Conservation (phyloP, 1,284 basidiomycete species). For the Irpex rosettiformis region DNA sequence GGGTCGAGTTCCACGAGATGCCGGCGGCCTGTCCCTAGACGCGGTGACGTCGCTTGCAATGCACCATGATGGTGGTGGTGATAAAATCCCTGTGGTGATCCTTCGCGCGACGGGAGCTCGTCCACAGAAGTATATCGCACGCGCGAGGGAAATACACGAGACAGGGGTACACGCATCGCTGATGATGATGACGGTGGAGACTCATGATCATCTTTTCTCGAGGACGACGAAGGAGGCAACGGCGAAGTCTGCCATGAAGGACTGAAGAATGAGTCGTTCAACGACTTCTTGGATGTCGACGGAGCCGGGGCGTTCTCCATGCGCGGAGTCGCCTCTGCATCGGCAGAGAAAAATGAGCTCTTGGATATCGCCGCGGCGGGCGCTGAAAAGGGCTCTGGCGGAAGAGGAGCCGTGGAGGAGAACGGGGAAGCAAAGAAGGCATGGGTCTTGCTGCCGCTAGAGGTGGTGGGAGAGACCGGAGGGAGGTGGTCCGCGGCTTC, state of each 20-base stretch:
- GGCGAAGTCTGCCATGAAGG: slow-evolving; percentile 22
- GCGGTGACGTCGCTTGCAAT: slow-evolving; percentile 4
- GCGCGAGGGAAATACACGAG: slow-evolving; percentile 33
- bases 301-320: slow-evolving; percentile 7
- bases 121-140: slow-evolving; percentile 24
- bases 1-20: slow-evolving; percentile 14
- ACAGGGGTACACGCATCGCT: slow-evolving; percentile 23
- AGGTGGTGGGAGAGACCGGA: slow-evolving; percentile 16
- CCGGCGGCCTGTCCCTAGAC: slow-evolving; percentile 14
- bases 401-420: slow-evolving; percentile 20
- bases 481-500: slow-evolving; percentile 15
- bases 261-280: slow-evolving; percentile 32
- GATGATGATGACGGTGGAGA: slow-evolving; percentile 20
- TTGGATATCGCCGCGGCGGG: slow-evolving; percentile 19
- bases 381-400: slow-evolving; percentile 24
- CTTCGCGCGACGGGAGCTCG: slow-evolving; percentile 16
- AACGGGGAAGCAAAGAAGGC: slow-evolving; percentile 32
- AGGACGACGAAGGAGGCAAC: slow-evolving; percentile 25
- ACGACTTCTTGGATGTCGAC: slow-evolving; percentile 24
- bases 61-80: slow-evolving; percentile 17
- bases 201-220: slow-evolving; percentile 23
- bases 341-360: slow-evolving; percentile 15
- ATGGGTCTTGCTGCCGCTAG: slow-evolving; percentile 27
- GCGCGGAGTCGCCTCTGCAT: slow-evolving; percentile 15
- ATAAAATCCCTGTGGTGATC: slow-evolving; percentile 20